Base-by-base conservation (phyloP, 768 basidiomycete species). In the Fistulinella prunicolor region DNA sequence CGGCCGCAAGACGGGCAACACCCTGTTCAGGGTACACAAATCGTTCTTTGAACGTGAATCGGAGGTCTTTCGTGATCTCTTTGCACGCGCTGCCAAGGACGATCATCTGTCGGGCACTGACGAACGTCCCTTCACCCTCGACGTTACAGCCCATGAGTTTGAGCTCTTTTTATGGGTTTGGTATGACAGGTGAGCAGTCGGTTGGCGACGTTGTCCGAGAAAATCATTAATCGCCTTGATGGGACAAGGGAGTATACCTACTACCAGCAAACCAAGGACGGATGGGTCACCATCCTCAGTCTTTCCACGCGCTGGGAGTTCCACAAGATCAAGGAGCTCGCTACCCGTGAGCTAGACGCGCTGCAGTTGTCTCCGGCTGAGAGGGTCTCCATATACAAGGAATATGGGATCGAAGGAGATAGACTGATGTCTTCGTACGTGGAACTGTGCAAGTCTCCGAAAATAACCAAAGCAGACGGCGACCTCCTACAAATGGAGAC, bases 41-140 rank as follows among this genome's bases (percentile, higher is more conserved):
- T 77, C 75, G 3, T 84, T 83, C 32, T 81, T 87, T 20, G 71
- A 73, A 12, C 69, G 83, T 0, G 83, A 87, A 38, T 85, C 83
- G 0, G 28, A 54, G 0, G 62, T 65, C 17, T 84, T 85, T 57
- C 58, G 58, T 1, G 54, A 59, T 0, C 56, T 69, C 23, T 63
- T 80, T 2, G 57, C 57, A 1, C 42, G 60, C 1, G 61, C 71
- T 5, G 68, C 70, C 2, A 42, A 56, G 1, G 60, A 57, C 0
- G 57, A 55, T 0, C 60, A 59, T 0, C 76, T 69, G 0, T 61
- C 69, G 0, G 62, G 59, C 9, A 59, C 58, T 0, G 78, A 78
- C 16, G 62, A 55, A 0, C 66, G 60, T 14, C 74, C 80, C 0
- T 70, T 80, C n/a, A 63, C 70, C 1, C 64, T 85, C 4, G 64